Percentiles rank a stretch among this genome's conserved stretches.
These are phyloP conservation scores for Nakazawaea laoshanensis DNA, from an alignment of 805 yeast species.

Conservation along the genomic window DNA sequence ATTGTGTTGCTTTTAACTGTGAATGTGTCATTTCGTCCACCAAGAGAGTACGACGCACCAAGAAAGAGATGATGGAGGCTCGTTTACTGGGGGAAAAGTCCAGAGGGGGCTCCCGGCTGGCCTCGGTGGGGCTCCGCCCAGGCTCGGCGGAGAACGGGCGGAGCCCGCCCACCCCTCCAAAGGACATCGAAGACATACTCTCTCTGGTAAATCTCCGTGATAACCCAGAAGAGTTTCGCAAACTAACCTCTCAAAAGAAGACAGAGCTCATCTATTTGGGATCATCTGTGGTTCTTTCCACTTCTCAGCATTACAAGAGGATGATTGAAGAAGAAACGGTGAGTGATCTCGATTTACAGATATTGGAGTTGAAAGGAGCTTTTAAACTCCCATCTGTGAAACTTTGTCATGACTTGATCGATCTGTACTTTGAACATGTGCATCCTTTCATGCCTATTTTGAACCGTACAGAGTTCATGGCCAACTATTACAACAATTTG, in stretches of 20 bases:
- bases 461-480: slow-evolving; percentile 54
- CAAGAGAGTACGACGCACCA: slow-evolving; percentile 31
- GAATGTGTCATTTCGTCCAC: slow-evolving; percentile 63
- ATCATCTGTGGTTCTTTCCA: slow-evolving; percentile 36
- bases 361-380: slow-evolving; percentile 59
- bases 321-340: slow-evolving; percentile 17
- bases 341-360: slow-evolving; percentile 44
- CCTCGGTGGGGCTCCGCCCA: neutral
- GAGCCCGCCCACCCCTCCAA: neutral
- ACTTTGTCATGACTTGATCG: slow-evolving; percentile 50
- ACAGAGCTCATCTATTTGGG: slow-evolving; percentile 39
- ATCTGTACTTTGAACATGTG: slow-evolving; percentile 51
- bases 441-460: slow-evolving; percentile 68
- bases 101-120: neutral
- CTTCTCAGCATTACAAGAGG: slow-evolving; percentile 39
- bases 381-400: slow-evolving; percentile 57
- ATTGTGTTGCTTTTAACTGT: slow-evolving; percentile 64
- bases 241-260: slow-evolving; percentile 14
- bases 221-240: slow-evolving; percentile 11
- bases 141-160: neutral
- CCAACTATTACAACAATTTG: slow-evolving; percentile 42
- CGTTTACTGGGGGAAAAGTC: slow-evolving; percentile 5
- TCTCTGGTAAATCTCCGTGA: slow-evolving; percentile 13
- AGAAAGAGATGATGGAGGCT: slow-evolving; percentile 15
- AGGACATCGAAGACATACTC: slow-evolving; percentile 5